A percentile compares a stretch with the other conserved stretches of the same genome.
phyloP scores from a whole-genome alignment of 768 basidiomycete species.

The Mycena capillaripes region DNA sequence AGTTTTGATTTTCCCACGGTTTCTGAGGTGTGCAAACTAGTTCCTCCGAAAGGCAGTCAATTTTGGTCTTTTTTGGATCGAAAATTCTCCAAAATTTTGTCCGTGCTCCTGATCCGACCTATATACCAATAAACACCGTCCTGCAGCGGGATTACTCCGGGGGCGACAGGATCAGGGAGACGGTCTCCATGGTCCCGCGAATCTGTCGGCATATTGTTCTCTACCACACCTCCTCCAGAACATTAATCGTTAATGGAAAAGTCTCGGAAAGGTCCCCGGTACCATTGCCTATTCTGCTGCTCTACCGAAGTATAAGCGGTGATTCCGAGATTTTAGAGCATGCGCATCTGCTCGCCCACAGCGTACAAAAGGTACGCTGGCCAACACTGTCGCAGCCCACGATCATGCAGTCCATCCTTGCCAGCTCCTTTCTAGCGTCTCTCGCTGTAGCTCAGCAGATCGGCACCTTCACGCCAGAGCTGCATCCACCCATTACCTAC shows the following conservation, averaged over 20 bases:
- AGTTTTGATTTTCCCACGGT: no score
- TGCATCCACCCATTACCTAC: slow-evolving; percentile 50
- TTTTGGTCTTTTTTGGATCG: no score
- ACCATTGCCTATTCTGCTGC: slow-evolving; percentile 23
- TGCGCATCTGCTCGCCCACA: slow-evolving; percentile 11
- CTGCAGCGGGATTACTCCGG: slow-evolving; percentile 24
- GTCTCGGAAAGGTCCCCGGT: slow-evolving; percentile 25
- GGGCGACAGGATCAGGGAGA: slow-evolving; percentile 18
- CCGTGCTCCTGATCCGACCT: no score
- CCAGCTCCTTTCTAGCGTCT: slow-evolving; percentile 25
- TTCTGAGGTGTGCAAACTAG: no score
- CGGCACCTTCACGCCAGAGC: slow-evolving; percentile 53
- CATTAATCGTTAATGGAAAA: slow-evolving; percentile 25
- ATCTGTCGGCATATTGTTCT: slow-evolving; percentile 14
- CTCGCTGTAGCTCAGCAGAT: slow-evolving; percentile 48
- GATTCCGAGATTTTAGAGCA: slow-evolving; percentile 20
- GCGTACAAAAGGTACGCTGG: slow-evolving; percentile 27
- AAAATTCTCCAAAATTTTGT: no score
- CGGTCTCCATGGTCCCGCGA: slow-evolving; percentile 15
- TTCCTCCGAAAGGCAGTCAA: no score
- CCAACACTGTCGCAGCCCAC: slow-evolving; percentile 15
- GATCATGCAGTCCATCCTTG: slow-evolving; percentile 29
- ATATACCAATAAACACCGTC: no score
- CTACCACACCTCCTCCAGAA: slow-evolving; percentile 12
- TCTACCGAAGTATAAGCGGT: slow-evolving; percentile 25